These are phyloP conservation scores for Ustilago cynodontis DNA, from an alignment of 1,284 basidiomycete species.

Conservation along the genomic window DNA sequence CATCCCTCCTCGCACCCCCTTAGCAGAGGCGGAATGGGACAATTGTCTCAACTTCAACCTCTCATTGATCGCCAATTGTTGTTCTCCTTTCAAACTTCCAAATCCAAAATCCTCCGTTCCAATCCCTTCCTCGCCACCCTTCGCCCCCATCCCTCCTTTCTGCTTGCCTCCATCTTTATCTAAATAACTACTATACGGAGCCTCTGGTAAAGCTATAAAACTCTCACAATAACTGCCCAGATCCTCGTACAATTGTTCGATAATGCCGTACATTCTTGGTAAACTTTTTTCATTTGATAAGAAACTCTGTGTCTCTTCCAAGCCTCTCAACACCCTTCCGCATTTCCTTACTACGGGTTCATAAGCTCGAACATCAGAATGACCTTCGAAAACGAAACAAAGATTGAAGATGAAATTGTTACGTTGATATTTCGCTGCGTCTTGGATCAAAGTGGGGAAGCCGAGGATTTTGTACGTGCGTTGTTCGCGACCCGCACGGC, in stretches of 20 bases:
- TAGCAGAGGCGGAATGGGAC: conserved; percentile 2
- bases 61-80: conserved; percentile 44
- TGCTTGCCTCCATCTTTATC: conserved; percentile 18
- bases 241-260: conserved; percentile 97
- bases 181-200: conserved; percentile 40
- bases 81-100: conserved; percentile 44
- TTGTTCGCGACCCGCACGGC: conserved; percentile 11
- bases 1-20: conserved; percentile 5
- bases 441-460: conserved; percentile 60
- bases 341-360: conserved; percentile 96
- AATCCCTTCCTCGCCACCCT: too few species aligned
- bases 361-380: conserved; percentile 91
- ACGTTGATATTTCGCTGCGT: conserved; percentile 60
- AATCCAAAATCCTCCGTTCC: conserved; percentile 38
- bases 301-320: conserved; percentile 93
- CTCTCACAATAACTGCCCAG: conserved; percentile 83
- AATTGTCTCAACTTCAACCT: conserved; percentile 39
- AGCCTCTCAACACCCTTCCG: conserved; percentile 83
- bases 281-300: conserved; percentile 81
- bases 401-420: conserved; percentile 89
- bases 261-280: conserved; percentile 82
- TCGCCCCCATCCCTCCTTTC: conserved; percentile 24
- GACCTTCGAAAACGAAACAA: conserved; percentile 86
- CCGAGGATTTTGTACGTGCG: conserved; percentile 65
- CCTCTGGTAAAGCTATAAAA: conserved; percentile 67